Base-by-base conservation (phyloP, 176 grass and related monocot genomes). In the Poa pratensis region DNA sequence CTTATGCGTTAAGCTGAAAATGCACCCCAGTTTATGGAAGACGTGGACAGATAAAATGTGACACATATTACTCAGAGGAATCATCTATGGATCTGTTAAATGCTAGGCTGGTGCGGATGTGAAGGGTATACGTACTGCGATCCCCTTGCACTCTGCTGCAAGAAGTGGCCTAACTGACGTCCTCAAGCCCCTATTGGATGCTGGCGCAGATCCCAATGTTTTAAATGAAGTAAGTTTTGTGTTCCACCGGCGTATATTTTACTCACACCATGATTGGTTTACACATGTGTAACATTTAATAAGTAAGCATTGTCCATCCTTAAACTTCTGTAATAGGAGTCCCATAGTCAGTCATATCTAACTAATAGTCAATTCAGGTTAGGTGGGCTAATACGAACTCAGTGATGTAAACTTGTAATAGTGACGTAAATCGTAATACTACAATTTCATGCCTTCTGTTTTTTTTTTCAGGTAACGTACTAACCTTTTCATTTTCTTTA, bases 51-150 rank as follows among this genome's bases (percentile, higher is more conserved):
- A 62, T 62, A 62, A 64, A 64, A 16, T 30, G 1, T 30, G 13
- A 30, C 61, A 28, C 26, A 64, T 28, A 7, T 64, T 64, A 37
- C 17, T 39, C 8, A 67, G 65, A 37, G 65, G 17, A 68, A 68
- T 3, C 32, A 68, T 37, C 17, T 20, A 69, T 20, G 34, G 20
- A 7, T 64, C 26, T 30, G 26, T 64, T 64, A 64, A 22, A 16
- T 64, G 61, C 61, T 64, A 64, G 26, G 61, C 61, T 64, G 61
- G 61, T 30, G 61, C 61, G 23, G 61, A 64, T 64, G 61, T 64
- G 13, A 64, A 64, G 61, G 61, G 61, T 28, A 7, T 64, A 27
- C 26, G 61, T 64, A 64, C 26, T 64, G 26, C 6, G 13, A 64
- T 26, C 61, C 61, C 34, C 16, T 66, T 66, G 62, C 62, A 34